These are phyloP conservation scores for Chenopodium formosanum DNA, from an alignment of 148 eudicot species.

Conservation along the genomic window DNA sequence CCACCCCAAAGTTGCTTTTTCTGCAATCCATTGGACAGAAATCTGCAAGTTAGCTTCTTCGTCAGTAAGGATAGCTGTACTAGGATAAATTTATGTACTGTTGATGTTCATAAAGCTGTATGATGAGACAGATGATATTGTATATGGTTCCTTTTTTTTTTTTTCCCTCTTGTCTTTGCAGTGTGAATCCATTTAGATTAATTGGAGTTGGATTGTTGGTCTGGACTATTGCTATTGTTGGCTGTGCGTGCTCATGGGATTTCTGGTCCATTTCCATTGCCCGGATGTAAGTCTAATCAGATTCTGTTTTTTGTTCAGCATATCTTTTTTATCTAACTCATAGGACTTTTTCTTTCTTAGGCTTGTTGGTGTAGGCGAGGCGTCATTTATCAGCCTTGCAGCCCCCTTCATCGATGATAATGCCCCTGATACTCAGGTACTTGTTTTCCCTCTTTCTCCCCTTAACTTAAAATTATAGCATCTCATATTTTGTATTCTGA, in stretches of 20 bases:
- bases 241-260: constrained; percentile 75
- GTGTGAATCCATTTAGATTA: constrained; percentile 91
- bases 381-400: constrained; percentile 98
- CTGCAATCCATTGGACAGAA: no score
- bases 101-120: background rate
- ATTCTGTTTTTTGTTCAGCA: background rate
- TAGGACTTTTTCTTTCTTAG: constrained; percentile 34
- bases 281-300: constrained; percentile 70
- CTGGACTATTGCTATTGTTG: constrained; percentile 80
- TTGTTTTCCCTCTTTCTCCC: background rate
- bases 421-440: constrained; percentile 86
- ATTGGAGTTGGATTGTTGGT: constrained; percentile 91
- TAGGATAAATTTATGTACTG: background rate
- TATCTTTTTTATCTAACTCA: constrained; percentile 11
- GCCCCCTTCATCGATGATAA: constrained; percentile 97
- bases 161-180: constrained; percentile 37
- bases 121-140: background rate
- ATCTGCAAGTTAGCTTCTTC: no score
- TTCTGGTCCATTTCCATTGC: constrained; percentile 79
- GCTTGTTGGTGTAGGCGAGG: constrained; percentile 99
- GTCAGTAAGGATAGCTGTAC: background rate
- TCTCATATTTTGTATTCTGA: background rate
- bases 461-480: background rate
- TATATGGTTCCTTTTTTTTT: constrained; percentile 14
- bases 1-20: no score